Conservation (phyloP, 2,329 filamentous ascomycete genomes). For the Penicillium occitanis region DNA sequence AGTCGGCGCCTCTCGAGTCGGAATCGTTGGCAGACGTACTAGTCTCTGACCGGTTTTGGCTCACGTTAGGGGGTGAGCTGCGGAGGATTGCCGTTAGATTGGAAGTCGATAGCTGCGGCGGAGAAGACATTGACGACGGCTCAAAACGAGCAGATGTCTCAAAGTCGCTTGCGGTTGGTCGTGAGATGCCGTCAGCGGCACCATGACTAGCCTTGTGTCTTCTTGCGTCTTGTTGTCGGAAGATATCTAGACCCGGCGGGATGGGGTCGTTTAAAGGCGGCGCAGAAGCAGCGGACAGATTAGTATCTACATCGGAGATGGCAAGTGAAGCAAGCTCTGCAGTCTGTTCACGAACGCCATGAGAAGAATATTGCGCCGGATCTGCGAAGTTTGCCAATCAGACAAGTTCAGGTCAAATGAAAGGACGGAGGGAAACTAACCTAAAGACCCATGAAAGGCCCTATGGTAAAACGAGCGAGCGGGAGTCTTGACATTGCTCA, state of each 20-base stretch:
- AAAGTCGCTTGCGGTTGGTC: not conserved
- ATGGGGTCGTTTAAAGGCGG: constrained; percentile 31
- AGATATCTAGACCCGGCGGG: constrained; percentile 34
- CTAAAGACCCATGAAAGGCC: constrained; percentile 44
- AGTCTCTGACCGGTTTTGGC: constrained; percentile 24
- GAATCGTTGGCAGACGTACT: constrained; percentile 24
- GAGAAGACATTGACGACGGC: constrained; percentile 7
- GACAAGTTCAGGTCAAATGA: not conserved
- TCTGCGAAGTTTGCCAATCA: constrained; percentile 48
- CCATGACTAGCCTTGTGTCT: constrained; percentile 14
- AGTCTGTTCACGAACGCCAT: constrained; percentile 79
- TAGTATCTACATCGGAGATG: constrained; percentile 57
- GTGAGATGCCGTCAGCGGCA: constrained; percentile 20
- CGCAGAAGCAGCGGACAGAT: constrained; percentile 30
- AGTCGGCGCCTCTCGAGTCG: not conserved
- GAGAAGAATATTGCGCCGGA: constrained; percentile 69
- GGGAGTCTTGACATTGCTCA: constrained; percentile 41
- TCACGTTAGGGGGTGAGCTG: constrained; percentile 34
- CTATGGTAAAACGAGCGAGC: constrained; percentile 48
- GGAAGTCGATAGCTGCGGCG: constrained; percentile 35
- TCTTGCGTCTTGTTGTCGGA: constrained; percentile 22
- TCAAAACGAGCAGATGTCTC: constrained; percentile 2
- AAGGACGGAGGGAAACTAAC: constrained; percentile 27
- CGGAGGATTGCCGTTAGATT: constrained; percentile 54
- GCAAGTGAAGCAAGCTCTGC: constrained; percentile 83